Percentiles rank a stretch among this genome's conserved stretches.
Evolutionary conservation across 1,139 yeast genomes (phyloP).

Genomic region (Hyphopichia khmerensis): DNA sequence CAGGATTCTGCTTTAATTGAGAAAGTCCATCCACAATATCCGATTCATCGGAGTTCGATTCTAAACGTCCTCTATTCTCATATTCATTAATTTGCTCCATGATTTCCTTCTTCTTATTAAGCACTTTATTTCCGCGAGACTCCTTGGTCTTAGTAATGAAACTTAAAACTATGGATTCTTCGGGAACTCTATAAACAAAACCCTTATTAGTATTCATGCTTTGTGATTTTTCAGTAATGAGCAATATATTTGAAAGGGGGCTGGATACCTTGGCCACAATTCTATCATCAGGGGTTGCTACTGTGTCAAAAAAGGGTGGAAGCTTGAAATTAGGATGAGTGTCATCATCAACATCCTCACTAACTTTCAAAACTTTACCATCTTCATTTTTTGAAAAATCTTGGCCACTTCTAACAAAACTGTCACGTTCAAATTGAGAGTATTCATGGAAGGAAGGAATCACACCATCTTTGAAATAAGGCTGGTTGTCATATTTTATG

Average conservation of each 20-base stretch:
- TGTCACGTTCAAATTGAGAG: slow-evolving; percentile 26
- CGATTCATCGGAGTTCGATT: slow-evolving; percentile 18
- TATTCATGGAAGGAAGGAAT: slow-evolving; percentile 31
- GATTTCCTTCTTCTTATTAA: slow-evolving; percentile 22
- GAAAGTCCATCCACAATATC: slow-evolving; percentile 26
- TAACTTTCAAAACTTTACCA: slow-evolving; percentile 17
- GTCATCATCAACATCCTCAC: slow-evolving; percentile 21
- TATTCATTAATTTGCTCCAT: slow-evolving; percentile 24
- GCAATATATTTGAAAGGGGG: slow-evolving; percentile 34
- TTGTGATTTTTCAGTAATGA: slow-evolving; percentile 27
- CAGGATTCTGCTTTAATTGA: slow-evolving; percentile 13
- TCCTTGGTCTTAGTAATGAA: slow-evolving; percentile 41
- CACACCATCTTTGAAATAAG: slow-evolving; percentile 32
- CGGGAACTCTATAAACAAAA: slow-evolving; percentile 66
- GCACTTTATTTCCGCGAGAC: slow-evolving; percentile 3
- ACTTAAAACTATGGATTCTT: slow-evolving; percentile 70
- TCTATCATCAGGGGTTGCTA: slow-evolving; percentile 36
- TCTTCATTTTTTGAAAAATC: neutral
- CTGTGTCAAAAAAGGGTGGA: slow-evolving; percentile 46
- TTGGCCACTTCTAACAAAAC: slow-evolving; percentile 16
- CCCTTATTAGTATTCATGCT: slow-evolving; percentile 17
- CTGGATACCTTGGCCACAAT: slow-evolving; percentile 45
- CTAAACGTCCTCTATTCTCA: slow-evolving; percentile 18
- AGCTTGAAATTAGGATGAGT: slow-evolving; percentile 28
- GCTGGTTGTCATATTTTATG: slow-evolving; percentile 67